Evolutionary conservation across 768 basidiomycete species (phyloP).

Genomic region (Mrakia frigida): DNA sequence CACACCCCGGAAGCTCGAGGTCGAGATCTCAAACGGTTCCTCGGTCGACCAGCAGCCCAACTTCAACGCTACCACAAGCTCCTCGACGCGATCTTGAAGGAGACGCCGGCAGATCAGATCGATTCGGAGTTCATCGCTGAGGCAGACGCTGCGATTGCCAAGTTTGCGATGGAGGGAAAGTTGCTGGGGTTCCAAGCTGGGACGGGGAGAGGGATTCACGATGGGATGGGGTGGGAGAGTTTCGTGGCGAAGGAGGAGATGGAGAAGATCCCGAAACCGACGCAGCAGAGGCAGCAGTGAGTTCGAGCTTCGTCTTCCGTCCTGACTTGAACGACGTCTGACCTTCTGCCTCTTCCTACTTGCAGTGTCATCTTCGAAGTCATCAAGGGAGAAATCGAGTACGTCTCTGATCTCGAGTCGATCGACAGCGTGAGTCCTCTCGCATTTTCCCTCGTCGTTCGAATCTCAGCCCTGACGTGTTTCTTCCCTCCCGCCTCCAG

Average conservation of each 20-base stretch:
- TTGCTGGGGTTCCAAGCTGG: slow-evolving; percentile 84
- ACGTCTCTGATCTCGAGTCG: slow-evolving; percentile 84
- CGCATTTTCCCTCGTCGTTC: neutral
- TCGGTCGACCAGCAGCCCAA: slow-evolving; percentile 73
- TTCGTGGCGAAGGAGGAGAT: slow-evolving; percentile 65
- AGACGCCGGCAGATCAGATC: slow-evolving; percentile 72
- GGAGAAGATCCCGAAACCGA: slow-evolving; percentile 61
- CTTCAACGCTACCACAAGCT: slow-evolving; percentile 77
- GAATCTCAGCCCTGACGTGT: slow-evolving; percentile 1
- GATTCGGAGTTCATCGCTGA: slow-evolving; percentile 77
- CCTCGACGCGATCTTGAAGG: slow-evolving; percentile 77
- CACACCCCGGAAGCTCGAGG: slow-evolving; percentile 56
- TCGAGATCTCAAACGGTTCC: slow-evolving; percentile 70
- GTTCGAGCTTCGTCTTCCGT: slow-evolving; percentile 37
- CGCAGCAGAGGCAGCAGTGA: slow-evolving; percentile 78
- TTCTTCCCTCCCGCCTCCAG: slow-evolving; percentile 45
- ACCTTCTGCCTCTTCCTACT: neutral
- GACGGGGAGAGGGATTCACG: slow-evolving; percentile 62
- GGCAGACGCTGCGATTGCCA: slow-evolving; percentile 77
- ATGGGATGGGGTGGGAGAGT: slow-evolving; percentile 71
- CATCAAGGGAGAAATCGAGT: slow-evolving; percentile 92
- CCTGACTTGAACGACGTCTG: neutral
- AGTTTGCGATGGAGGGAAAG: slow-evolving; percentile 72
- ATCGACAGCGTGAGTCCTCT: slow-evolving; percentile 60
- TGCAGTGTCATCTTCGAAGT: slow-evolving; percentile 85